Evolutionary conservation across 345 rosid genomes (phyloP), one percentile per base, ranked within the genome.

Genomic region (Melaleuca alternifolia): DNA sequence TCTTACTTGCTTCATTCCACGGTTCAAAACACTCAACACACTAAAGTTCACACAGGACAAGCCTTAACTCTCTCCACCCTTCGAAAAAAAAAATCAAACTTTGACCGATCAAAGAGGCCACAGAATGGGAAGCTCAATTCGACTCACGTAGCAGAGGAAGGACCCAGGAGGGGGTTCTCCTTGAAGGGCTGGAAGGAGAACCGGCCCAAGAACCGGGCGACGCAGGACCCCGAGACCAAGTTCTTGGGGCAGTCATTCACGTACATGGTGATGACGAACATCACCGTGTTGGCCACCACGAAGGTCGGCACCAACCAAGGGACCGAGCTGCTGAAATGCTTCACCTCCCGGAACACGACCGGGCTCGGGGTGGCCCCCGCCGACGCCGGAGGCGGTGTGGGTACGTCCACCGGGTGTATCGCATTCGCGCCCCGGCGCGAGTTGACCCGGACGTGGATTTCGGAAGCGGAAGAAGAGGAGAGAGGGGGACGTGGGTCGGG

Each of bases 91-190:
- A 20, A 56, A 54, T 56, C 61, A 56, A 56, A 56, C 61, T 56
- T 56, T 23, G 24, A 56, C 28, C 61, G 4, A 52, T 54, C 83
- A 46, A 81, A 81, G 59, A 51, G 56, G 24, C 85, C 16, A 54
- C 18, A 52, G 28, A 20, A 11, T 11, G 62, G 41, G 54, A 51
- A 14, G 76, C n/a, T 50, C 28, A 30, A 52, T 56, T 62, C n/a
- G 59, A 87, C 93, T 91, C 91, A 95, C 98, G 99, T 90, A 50
- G 87, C 83, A 54, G 98, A 92, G 9, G 99, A 94, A 89, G 98
- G 99, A 86, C 99, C 99, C 14, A 97, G 93, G 88, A 97, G 98
- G 85, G 98, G 99, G 86, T 97, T 97, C 90, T 97, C 99, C 85
- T 93, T 92, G 12, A 94, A 91, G 84, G 92, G 93, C 94, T 97